Evolutionary conservation across 331 rosid species (phyloP).

Genomic region (Ulmus americana): DNA sequence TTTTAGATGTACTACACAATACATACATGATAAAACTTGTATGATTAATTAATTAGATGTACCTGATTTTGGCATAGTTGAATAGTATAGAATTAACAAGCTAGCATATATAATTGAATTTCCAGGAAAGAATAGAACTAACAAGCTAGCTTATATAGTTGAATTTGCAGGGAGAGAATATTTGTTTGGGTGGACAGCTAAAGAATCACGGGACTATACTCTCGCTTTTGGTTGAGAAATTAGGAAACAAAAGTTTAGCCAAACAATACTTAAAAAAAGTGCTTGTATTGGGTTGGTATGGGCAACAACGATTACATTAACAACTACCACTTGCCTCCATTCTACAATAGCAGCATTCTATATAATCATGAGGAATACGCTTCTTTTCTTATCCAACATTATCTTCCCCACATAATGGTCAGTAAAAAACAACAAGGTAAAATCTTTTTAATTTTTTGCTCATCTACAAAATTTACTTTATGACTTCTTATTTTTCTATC

Average conservation of each 20-base stretch:
- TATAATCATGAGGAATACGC: conserved; percentile 30
- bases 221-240: conserved; percentile 8
- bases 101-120: no score
- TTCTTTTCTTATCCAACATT: conserved; percentile 20
- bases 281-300: conserved; percentile 48
- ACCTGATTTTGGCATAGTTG: no score
- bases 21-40: no score
- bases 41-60: no score
- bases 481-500: no score
- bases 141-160: no score
- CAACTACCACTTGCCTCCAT: conserved; percentile 42
- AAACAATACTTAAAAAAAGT: conserved; percentile 28
- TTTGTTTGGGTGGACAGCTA: conserved; percentile 22
- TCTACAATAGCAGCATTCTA: conserved; percentile 12
- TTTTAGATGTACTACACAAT: no score
- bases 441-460: neutral
- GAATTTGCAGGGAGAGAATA: conserved; percentile 37
- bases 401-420: conserved; percentile 31
- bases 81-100: no score
- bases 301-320: conserved; percentile 61
- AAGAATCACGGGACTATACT: conserved; percentile 31
- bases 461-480: no score
- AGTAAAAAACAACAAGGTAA: neutral
- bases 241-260: conserved; percentile 18
- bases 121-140: no score